Base-by-base conservation (phyloP, 2,329 filamentous ascomycete species). In the Paracamarosporium sp. region DNA sequence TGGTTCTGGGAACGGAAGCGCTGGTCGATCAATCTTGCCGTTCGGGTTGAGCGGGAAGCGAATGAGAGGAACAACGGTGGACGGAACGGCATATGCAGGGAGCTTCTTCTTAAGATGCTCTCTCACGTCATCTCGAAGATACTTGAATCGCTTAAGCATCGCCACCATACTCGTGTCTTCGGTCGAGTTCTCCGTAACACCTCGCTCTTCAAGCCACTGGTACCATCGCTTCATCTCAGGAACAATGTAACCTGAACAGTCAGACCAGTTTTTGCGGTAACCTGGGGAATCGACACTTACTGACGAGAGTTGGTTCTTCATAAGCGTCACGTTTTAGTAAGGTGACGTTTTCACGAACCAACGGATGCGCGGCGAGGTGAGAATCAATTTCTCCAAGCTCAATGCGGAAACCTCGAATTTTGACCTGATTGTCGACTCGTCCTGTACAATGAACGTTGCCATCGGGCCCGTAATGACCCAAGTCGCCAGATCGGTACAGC, bases 391-490 rank as follows among this genome's bases (percentile, higher is more conserved):
- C 95, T 62, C 90, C 90, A 44, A 98, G 87, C 79, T 99, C 95
- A 65, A 99, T 96, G 60, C 94, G 86, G 83, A 97, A 98, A 1
- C 94, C 94, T 59, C 95, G 90, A 64, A 98, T 94, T 82, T 98
- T 99, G 80, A 97, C 91, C 74, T 98, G 94, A 65, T 90, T 86
- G 71, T 98, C 94, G 24, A 88, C 88, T 57, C 95, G 85, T 22
- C 94, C 94, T 9, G 90, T 89, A 70, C 88, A 91, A 69, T 90
- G 90, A 11, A 92, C 89, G 63, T 89, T 88, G 33, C 91, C 92
- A 43, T 87, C 83, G 2, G 84, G 81, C 50, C 87, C 86, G 70
- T 91, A 93, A 56, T 88, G 82, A 3, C 94, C 94, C 3, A 99
- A 80, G 74, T 98, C 94, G 25, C 94, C 95, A 36, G 89, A 95